phyloP scores from a whole-genome alignment of 2,329 filamentous ascomycete genomes.

The Aspergillus melleus region DNA sequence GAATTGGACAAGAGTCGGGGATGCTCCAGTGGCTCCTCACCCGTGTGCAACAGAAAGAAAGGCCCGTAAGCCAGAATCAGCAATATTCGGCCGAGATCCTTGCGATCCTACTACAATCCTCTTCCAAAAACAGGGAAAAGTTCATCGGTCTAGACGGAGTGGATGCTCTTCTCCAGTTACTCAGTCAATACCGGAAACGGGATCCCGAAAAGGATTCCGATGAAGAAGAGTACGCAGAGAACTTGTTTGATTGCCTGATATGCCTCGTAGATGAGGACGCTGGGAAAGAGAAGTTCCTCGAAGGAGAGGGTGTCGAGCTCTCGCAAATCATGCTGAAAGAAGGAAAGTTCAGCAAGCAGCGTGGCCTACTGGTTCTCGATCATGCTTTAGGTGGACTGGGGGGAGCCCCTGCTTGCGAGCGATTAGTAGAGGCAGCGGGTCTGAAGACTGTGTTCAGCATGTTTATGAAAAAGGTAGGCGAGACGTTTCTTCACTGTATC shows the following conservation, averaged over 20 bases:
- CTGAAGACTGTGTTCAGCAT: constrained; percentile 81
- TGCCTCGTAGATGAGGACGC: constrained; percentile 72
- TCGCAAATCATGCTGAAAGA: constrained; percentile 89
- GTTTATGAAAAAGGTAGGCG: constrained; percentile 72
- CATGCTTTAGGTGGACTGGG: constrained; percentile 67
- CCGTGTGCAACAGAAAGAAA: constrained; percentile 70
- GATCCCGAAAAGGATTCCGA: constrained; percentile 83
- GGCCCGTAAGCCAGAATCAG: constrained; percentile 78
- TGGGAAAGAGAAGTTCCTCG: constrained; percentile 79
- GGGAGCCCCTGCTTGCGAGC: constrained; percentile 67
- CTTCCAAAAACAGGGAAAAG: constrained; percentile 62
- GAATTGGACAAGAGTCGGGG: constrained; percentile 66
- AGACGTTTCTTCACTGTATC: background rate
- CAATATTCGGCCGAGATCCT: constrained; percentile 92
- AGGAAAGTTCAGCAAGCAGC: constrained; percentile 76
- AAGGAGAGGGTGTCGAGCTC: constrained; percentile 89
- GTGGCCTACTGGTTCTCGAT: constrained; percentile 79
- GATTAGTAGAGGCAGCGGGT: constrained; percentile 77
- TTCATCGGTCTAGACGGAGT: constrained; percentile 69
- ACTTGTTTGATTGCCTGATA: constrained; percentile 83
- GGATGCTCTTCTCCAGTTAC: constrained; percentile 77
- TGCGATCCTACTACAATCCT: constrained; percentile 81
- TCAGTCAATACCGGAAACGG: constrained; percentile 79
- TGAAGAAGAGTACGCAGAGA: constrained; percentile 94
- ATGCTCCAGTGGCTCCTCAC: constrained; percentile 76